Evolutionary conservation across 495 filamentous ascomycete species (phyloP).

Genomic region (Xanthoparmelia taractica): DNA sequence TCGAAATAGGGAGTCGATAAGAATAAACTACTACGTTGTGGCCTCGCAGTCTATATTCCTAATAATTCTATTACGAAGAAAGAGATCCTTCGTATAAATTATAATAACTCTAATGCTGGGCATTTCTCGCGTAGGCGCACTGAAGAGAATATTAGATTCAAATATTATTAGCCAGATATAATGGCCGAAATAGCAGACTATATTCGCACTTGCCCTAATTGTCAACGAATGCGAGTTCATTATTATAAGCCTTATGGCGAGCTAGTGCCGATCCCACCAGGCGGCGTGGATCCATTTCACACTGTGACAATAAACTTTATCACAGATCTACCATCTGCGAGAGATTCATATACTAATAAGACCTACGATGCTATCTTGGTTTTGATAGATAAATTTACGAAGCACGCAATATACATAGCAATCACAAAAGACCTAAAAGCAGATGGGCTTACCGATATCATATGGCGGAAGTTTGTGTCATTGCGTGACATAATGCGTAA

Average conservation of each 20-base stretch:
- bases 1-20: no score
- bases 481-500: background rate
- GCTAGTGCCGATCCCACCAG: background rate
- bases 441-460: background rate
- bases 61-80: no score
- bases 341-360: background rate
- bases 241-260: background rate
- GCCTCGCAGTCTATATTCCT: no score
- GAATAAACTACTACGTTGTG: no score
- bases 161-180: no score
- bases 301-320: constrained; percentile 23
- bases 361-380: constrained; percentile 20
- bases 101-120: no score
- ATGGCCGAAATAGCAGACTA: no score
- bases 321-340: constrained; percentile 10
- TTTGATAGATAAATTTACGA: constrained; percentile 20
- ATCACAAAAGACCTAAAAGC: constrained; percentile 2
- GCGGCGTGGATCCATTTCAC: background rate
- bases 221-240: no score
- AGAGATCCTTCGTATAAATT: no score
- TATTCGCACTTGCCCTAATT: no score
- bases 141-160: no score
- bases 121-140: no score
- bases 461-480: constrained; percentile 5
- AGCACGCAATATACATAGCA: constrained; percentile 16